Evolutionary conservation across 495 filamentous ascomycete genomes (phyloP).

Genomic region (Penicillium diatomitis): DNA sequence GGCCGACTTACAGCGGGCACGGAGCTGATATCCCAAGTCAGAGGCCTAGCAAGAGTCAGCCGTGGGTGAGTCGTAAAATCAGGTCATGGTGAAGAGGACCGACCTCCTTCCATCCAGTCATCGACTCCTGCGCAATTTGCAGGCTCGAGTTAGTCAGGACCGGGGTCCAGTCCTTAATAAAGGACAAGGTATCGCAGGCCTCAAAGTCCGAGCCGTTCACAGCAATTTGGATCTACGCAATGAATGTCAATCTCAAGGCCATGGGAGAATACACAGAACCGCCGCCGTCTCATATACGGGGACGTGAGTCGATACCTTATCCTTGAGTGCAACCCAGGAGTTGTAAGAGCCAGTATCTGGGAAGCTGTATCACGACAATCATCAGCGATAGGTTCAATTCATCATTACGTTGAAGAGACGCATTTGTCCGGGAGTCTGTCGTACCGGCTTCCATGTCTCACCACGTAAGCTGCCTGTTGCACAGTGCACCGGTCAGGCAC

Average conservation of each 20-base stretch:
- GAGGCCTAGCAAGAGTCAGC: constrained; percentile 13
- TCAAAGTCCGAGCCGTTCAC: constrained; percentile 24
- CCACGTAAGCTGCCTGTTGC: constrained; percentile 44
- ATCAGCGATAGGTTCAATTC: neutral
- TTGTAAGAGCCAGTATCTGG: constrained; percentile 46
- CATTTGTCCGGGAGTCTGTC: neutral
- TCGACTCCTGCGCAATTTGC: constrained; percentile 42
- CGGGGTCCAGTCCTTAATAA: constrained; percentile 44
- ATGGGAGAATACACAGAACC: too few relatives aligned
- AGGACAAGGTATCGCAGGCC: constrained; percentile 31
- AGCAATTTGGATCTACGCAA: constrained; percentile 29
- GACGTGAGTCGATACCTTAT: constrained; percentile 20
- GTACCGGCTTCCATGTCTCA: constrained; percentile 48
- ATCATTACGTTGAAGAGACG: too few relatives aligned
- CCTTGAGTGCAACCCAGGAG: constrained; percentile 38
- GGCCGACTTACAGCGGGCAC: constrained; percentile 9
- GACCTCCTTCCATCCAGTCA: constrained; percentile 48
- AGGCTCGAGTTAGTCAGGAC: constrained; percentile 37
- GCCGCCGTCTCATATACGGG: too few relatives aligned
- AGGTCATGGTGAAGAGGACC: constrained; percentile 7
- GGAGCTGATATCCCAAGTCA: constrained; percentile 14
- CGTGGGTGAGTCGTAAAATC: neutral
- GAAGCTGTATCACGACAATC: constrained; percentile 1
- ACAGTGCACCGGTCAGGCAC: constrained; percentile 43
- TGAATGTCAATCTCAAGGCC: neutral